Base-by-base conservation (phyloP, 106 monocot species). In the Dioscorea alata region DNA sequence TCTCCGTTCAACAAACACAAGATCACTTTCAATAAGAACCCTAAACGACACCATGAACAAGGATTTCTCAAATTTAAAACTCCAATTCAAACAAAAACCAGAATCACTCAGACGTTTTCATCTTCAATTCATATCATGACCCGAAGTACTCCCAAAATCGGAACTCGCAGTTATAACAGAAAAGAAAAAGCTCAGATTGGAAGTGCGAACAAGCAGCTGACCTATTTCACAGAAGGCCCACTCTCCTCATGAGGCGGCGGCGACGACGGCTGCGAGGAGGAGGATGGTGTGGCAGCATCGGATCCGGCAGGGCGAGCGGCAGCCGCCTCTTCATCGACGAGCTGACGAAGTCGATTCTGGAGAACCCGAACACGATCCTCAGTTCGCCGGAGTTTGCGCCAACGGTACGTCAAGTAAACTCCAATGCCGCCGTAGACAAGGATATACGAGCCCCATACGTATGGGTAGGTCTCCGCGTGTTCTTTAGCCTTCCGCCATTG, bases 401-500 rank as follows among this genome's bases (percentile, higher is more conserved):
- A 97, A 49, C 86, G 49, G 56, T 54, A 90, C 4, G 84, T 63
- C 18, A 87, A 51, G 76, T 79, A 89, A 1, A 63, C 78, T 19
- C 86, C 82, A 49, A 92, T 79, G 19, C 92, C 82, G 17, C 92
- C 86, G 73, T 97, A 97, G 32, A 97, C 97, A 25, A 97, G 33
- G 56, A 90, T 83, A 78, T 97, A 97, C 17, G 92, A 97, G 0
- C 63, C 84, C 97, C 97, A 97, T 2, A 97, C 89, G 72, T 97
- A 92, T 4, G 97, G 97, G 63, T 92, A 97, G 68, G 89, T 84
- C 83, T 92, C 92, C 22, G 97, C 89, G 77, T 92, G 89, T 76
- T 87, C 92, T 64, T 73, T 80, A n/a, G 74, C 84, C 81, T 63
- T 82, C 63, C 66, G 73, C 78, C 80, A 97, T 61, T 82, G 62